Evolutionary conservation across 257 asterid genomes (phyloP).

Genomic region (Osmanthus fragrans): DNA sequence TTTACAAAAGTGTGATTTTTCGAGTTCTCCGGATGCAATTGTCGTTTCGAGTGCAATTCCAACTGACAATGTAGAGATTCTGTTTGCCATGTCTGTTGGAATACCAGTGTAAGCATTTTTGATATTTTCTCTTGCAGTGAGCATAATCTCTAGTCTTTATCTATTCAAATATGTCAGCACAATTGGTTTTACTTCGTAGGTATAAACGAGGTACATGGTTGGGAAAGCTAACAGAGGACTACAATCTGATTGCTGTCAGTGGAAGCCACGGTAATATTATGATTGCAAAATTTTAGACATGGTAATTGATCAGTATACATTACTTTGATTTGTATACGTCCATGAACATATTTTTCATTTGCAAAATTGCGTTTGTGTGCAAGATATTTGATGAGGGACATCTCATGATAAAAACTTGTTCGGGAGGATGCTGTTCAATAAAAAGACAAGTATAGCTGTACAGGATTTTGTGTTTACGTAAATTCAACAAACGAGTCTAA

Average conservation of each 20-base stretch:
- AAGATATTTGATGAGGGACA: background rate
- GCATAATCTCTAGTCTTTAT: background rate
- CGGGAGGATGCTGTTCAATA: background rate
- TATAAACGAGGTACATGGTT: constrained; percentile 41
- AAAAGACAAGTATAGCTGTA: background rate
- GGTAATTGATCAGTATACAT: background rate
- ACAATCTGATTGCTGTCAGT: constrained; percentile 42
- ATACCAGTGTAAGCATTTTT: constrained; percentile 31
- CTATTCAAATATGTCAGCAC: background rate
- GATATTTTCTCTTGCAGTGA: background rate
- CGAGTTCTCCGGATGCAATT: constrained; percentile 32
- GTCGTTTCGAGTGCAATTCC: constrained; percentile 44
- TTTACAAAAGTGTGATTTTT: constrained; percentile 19
- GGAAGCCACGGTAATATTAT: constrained; percentile 40
- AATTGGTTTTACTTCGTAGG: constrained; percentile 19
- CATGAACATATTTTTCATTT: background rate
- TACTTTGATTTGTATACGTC: background rate
- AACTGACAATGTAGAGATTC: constrained; percentile 34
- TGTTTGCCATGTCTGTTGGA: constrained; percentile 33
- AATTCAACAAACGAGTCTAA: too few relatives aligned
- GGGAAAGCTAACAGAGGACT: constrained; percentile 36
- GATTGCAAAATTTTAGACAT: constrained; percentile 7
- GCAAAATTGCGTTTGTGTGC: too few relatives aligned
- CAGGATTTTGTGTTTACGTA: background rate
- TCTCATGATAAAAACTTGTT: background rate